Base-by-base conservation (phyloP, 1,139 yeast species). In the Entelexis paramagnoliae region DNA sequence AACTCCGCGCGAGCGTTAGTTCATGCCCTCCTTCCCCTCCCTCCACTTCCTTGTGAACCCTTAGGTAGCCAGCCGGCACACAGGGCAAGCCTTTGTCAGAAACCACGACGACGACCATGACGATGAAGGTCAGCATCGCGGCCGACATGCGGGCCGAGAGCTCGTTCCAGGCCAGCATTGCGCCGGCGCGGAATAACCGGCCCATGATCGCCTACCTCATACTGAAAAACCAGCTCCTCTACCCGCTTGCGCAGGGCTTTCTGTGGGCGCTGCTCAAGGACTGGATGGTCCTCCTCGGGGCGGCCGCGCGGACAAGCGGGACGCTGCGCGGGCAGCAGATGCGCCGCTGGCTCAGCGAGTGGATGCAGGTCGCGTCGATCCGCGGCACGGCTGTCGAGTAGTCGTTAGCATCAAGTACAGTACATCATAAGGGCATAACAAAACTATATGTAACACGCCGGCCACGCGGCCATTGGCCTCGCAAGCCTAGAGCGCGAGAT, bases 231-330 rank as follows among this genome's bases (percentile, higher is more conserved):
- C 73, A 70, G 58, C 55, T 68, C 34, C 17, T 68, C 30, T 59
- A 64, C 51, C 73, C 72, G 0, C 57, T 70, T 5, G 60, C 73
- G 1, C 85, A 80, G 58, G 85, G 85, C 8, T 67, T 77, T 20
- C 56, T 71, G 14, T 72, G 76, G 71, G 72, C 79, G 1, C 56
- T 72, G 2, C 57, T 71, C 0, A 55, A 56, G 33, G 63, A 59
- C 41, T 56, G 60, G 60, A 24, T 51, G 38, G 51, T 45, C 26
- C 45, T 59, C 1, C 32, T 39, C 9, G 45, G 40, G 3, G 47
- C 24, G 7, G 39, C 40, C 6, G 47, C 47, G 19, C 30, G 26
- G 7, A 34, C 40, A 16, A 44, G 47, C 33, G 47, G 47, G 6
- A 24, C 47, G 10, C 5, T 33, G 16, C 39, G 40, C 17, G 47